Base-by-base conservation (phyloP, 768 basidiomycete species). In the Rhodotorula graminis region DNA sequence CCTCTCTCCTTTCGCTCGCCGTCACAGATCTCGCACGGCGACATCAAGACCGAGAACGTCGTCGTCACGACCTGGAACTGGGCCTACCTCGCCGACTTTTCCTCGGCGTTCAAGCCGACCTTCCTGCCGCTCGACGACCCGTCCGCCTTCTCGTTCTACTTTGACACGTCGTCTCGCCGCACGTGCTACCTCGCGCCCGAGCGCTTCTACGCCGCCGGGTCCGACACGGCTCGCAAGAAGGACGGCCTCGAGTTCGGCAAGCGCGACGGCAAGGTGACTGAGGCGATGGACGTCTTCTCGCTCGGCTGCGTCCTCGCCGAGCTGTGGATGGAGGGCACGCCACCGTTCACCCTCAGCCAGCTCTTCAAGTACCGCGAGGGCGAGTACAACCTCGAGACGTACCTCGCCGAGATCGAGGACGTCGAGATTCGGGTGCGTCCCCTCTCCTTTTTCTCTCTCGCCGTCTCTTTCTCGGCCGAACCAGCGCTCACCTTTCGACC, bases 151-250 rank as follows among this genome's bases (percentile, higher is more conserved):
- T 94, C 93, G 9, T 96, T 93, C 84, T 99, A 89, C 84, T 98
- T 94, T 81, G 96, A 99, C 81, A 93, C 92, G 9, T 93, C 92
- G 21, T 92, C 92, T 3, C 85, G 93, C 14, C 86, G 95, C 19
- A 94, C 92, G 2, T 99, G 96, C 80, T 98, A 98, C 78, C 84
- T 99, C 70, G 96, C 96, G 0, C 96, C 96, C 0, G 96, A 99
- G 77, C 85, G 96, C 18, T 99, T 98, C 83, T 97, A 90, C 81
- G 87, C 89, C 4, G 86, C 89, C 2, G 89, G 88, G 65, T 88
- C 87, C 0, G 88, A 88, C 53, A 88, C 89, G 65, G 89, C 87
- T 64, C 86, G 86, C 40, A 88, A 86, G 81, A 90, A 91, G 78
- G 83, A 84, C 21, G 84, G 82, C 49, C 86, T 88, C 69, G 74